Base-by-base conservation (phyloP, 2,329 filamentous ascomycete species). In the Trichoderma sp. region DNA sequence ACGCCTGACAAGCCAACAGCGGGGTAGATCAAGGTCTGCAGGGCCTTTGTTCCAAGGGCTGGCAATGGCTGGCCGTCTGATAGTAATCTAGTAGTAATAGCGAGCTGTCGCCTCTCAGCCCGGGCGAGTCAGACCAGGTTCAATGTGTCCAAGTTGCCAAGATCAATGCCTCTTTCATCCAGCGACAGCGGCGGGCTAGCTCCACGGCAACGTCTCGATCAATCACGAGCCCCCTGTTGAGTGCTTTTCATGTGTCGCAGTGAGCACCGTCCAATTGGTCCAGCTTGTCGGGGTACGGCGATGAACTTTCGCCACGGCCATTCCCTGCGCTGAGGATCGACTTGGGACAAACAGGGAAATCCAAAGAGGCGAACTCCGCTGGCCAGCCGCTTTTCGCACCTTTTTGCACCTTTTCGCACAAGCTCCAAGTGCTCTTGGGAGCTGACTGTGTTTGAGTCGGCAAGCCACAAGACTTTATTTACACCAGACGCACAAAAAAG, bases 1-100 rank as follows among this genome's bases (percentile, higher is more conserved):
- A 66, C 24, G 53, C 53, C 63, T 74, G 71, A 41, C 63, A 74
- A 50, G 63, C 71, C 71, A 67, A 66, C 66, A 74, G 71, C 71
- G 71, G 71, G 71, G 71, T 74, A 74, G 63, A 59, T 31, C 62
- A 29, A 53, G 29, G 35, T 41, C 27, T 29, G 41, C 50, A 71
- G 45, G 45, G 18, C 45, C 45, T 53, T 21, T 35, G 33, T 35
- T 35, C 33, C 12, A 35, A 35, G 33, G 33, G 33, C 33, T 35
- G 33, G 33, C 16, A 7, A 29, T 29, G 29, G 29, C 18, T 27
- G 56, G 29, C 59, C 29, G 21, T 11, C 2, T 35, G n/a, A 27
- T 27, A 27, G 27, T 27, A 27, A 27, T 27, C 4, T 12, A 6
- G 6, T 29, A 29, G 29, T 29, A 29, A 7, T 16, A n/a, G 53